These are phyloP conservation scores for Globisporangium sylvaticum DNA, from an alignment of 352 stramenopile species.

Conservation along the genomic window DNA sequence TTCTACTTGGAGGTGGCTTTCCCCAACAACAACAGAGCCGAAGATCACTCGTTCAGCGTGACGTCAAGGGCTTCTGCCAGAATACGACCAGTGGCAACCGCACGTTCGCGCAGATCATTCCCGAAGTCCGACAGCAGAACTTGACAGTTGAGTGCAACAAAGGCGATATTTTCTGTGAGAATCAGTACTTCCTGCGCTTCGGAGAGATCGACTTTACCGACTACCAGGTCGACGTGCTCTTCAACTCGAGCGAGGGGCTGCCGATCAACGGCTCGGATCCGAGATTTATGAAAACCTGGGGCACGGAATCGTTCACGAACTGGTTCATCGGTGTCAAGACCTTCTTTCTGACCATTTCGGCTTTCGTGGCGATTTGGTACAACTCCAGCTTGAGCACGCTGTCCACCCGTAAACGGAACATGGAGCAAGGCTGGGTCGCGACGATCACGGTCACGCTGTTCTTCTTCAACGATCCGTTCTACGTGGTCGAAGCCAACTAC, in stretches of 20 bases:
- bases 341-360: conserved; percentile 48
- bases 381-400: conserved; percentile 39
- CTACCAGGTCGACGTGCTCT: conserved; percentile 54
- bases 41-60: conserved; percentile 38
- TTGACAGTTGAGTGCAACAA: conserved; percentile 32
- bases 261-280: conserved; percentile 35
- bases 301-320: conserved; percentile 40
- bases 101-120: conserved; percentile 35
- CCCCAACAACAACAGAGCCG: conserved; percentile 30
- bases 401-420: conserved; percentile 43
- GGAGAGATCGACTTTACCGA: conserved; percentile 49
- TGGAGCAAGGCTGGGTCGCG: conserved; percentile 55
- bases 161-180: conserved; percentile 29
- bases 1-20: conserved; percentile 58
- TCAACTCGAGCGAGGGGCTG: conserved; percentile 42
- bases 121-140: conserved; percentile 29
- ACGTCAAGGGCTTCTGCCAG: conserved; percentile 47
- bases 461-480: conserved; percentile 64
- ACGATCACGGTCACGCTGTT: conserved; percentile 41
- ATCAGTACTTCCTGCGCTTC: conserved; percentile 53
- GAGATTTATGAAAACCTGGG: conserved; percentile 57
- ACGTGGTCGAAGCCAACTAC: conserved; percentile 39
- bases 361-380: conserved; percentile 36
- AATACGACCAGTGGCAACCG: conserved; percentile 30
- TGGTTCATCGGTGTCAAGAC: conserved; percentile 59